Evolutionary conservation across 2,329 filamentous ascomycete genomes (phyloP).

Genomic region (Fusarium solani-melongenae): DNA sequence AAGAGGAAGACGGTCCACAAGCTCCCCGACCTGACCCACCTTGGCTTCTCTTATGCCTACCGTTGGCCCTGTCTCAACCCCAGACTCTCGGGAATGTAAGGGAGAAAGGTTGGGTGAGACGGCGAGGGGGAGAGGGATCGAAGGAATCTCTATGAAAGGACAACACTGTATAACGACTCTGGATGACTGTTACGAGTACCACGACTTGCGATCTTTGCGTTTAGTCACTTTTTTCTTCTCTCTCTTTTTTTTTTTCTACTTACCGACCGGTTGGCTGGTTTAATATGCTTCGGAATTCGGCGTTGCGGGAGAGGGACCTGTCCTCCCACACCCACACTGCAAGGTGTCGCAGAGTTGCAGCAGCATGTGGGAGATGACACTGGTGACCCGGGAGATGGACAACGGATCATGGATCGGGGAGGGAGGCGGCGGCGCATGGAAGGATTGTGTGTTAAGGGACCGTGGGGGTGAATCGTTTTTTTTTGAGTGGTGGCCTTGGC

Average conservation of each 20-base stretch:
- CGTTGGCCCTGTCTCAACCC: neutral
- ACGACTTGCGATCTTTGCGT: constrained; percentile 38
- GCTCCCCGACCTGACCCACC: constrained; percentile 7
- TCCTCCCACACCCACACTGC: constrained; percentile 9
- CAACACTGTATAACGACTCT: constrained; percentile 43
- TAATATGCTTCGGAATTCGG: constrained; percentile 43
- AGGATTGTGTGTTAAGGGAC: constrained; percentile 20
- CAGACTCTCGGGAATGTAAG: constrained; percentile 12
- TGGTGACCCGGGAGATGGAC: constrained; percentile 34
- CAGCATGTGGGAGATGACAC: constrained; percentile 24
- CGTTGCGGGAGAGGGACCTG: constrained; percentile 32
- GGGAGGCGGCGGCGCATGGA: constrained; percentile 24
- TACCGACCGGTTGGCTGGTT: constrained; percentile 36
- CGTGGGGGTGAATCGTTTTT: constrained; percentile 30
- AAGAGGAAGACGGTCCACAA: constrained; percentile 14
- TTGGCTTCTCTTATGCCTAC: neutral
- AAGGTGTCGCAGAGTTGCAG: constrained; percentile 12
- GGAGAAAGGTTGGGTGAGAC: neutral
- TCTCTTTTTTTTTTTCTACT: neutral
- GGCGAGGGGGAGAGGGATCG: neutral
- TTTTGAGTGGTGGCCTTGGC: constrained; percentile 16
- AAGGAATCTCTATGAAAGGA: constrained; percentile 3
- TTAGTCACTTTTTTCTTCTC: constrained; percentile 32
- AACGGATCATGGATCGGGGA: constrained; percentile 23
- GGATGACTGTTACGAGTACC: constrained; percentile 44